Evolutionary conservation across 345 rosid genomes (phyloP).

Genomic region (Litchi chinensis): DNA sequence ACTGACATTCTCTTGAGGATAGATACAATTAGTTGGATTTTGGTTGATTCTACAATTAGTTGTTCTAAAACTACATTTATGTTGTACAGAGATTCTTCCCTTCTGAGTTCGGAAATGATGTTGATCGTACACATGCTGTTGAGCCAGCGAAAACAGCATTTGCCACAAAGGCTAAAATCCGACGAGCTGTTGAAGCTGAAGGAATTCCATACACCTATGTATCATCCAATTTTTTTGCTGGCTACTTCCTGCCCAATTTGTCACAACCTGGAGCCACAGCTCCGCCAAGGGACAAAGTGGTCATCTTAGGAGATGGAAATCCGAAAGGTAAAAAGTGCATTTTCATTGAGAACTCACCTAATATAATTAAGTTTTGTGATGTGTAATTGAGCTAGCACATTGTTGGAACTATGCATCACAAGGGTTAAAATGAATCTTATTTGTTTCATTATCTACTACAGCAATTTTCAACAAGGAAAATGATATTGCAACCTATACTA

Average conservation of each 20-base stretch:
- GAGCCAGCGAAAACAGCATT: conserved; percentile 52
- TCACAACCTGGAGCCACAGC: conserved; percentile 46
- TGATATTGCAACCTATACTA: conserved; percentile 53
- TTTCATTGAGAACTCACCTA: neutral
- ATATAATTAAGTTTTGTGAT: neutral
- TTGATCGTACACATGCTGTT: conserved; percentile 48
- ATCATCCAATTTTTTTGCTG: conserved; percentile 48
- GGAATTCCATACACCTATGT: conserved; percentile 56
- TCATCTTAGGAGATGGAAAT: conserved; percentile 58
- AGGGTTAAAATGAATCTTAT: neutral
- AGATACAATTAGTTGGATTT: neutral
- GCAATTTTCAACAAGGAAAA: conserved; percentile 54
- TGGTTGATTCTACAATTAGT: neutral
- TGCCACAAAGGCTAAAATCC: conserved; percentile 42
- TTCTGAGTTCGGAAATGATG: conserved; percentile 64
- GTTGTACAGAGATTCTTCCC: conserved; percentile 54
- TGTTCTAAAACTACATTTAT: neutral
- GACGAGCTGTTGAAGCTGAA: conserved; percentile 42
- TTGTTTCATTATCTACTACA: conserved; percentile 10
- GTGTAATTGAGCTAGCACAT: no score
- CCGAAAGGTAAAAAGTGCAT: conserved; percentile 42
- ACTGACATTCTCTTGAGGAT: neutral
- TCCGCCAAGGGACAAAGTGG: conserved; percentile 51
- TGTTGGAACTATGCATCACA: neutral
- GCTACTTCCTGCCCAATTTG: conserved; percentile 44